Base-by-base conservation (phyloP, 306 rosid species). In the Gleditsia sinensis region DNA sequence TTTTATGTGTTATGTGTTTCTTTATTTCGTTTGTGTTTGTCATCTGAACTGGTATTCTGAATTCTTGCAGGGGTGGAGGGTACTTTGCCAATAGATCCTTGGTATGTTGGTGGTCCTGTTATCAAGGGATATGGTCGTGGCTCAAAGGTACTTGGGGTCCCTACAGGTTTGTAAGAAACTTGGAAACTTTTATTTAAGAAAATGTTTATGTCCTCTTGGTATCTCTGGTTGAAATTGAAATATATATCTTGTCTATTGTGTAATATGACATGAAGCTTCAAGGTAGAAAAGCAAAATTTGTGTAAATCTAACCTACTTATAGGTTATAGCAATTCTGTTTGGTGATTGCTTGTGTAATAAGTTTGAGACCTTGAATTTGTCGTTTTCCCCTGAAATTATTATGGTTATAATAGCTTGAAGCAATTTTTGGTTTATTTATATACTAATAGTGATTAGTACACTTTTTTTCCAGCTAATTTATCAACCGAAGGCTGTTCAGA, bases 111-210 rank as follows among this genome's bases (percentile, higher is more conserved):
- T 37, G 98, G 97, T 69, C 97, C 96, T 9, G 96, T 94, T 24
- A 58, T 91, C 61, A 94, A 94, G 89, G 98, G 98, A 74, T 88
- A 76, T 76, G 97, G 97, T 17, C 98, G 96, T 68, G 98, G 98
- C 78, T 94, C 98, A 25, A 94, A 91, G 85, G 88, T 90, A 10
- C 97, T 94, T 4, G 98, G 98, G 70, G 83, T 94, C 71, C 99
- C 97, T 55, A 94, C 99, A 80, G 99, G 96, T 90, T 69, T 74
- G 84, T 83, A 30, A n/a, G 57, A 61, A 71, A n/a, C 19, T 30
- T 61, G 28, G 36, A 59, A 36, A 10, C 9, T 33, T 32, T 61
- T 0, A 34, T 28, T n/a, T 25, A 19, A 30, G 25, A 11, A 20
- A 30, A n/a, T 55, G 33, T 67, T 12, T 1, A 10, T 66, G 33